These are phyloP conservation scores for Taphrina communis DNA, from an alignment of 1,139 yeast species.

Conservation along the genomic window DNA sequence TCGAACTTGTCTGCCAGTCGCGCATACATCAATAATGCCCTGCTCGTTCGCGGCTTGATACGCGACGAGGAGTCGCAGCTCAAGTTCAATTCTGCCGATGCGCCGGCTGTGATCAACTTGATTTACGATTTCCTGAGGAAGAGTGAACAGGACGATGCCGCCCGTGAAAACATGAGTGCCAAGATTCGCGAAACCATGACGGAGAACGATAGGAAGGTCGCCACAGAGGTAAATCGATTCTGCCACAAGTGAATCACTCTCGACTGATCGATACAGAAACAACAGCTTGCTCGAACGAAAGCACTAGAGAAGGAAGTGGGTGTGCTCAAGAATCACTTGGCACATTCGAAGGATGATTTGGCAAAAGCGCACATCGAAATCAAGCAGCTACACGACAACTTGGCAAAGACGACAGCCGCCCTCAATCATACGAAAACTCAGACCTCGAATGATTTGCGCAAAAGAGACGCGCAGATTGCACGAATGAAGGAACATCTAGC, in stretches of 20 bases:
- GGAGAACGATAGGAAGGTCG: constrained; percentile 10
- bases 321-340: constrained; percentile 31
- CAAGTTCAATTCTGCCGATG: constrained; percentile 39
- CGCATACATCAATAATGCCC: constrained; percentile 28
- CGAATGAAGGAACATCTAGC: constrained; percentile 35
- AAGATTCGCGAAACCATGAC: constrained; percentile 15
- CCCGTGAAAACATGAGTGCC: constrained; percentile 24
- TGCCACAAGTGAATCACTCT: neutral
- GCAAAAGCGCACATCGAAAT: constrained; percentile 6
- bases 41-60: constrained; percentile 25
- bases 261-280: constrained; percentile 9
- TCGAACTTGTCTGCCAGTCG: constrained; percentile 33
- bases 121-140: constrained; percentile 31
- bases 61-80: constrained; percentile 19
- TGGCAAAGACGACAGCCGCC: constrained; percentile 19
- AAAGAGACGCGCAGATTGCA: constrained; percentile 32
- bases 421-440: constrained; percentile 32
- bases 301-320: constrained; percentile 30
- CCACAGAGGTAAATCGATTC: neutral
- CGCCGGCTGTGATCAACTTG: constrained; percentile 36
- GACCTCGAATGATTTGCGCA: constrained; percentile 30
- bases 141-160: constrained; percentile 32
- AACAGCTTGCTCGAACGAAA: constrained; percentile 1
- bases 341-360: constrained; percentile 29
- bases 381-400: constrained; percentile 18